Base-by-base conservation (phyloP, 139 green algal genomes). In the Chlamydomonas sphaeroides region DNA sequence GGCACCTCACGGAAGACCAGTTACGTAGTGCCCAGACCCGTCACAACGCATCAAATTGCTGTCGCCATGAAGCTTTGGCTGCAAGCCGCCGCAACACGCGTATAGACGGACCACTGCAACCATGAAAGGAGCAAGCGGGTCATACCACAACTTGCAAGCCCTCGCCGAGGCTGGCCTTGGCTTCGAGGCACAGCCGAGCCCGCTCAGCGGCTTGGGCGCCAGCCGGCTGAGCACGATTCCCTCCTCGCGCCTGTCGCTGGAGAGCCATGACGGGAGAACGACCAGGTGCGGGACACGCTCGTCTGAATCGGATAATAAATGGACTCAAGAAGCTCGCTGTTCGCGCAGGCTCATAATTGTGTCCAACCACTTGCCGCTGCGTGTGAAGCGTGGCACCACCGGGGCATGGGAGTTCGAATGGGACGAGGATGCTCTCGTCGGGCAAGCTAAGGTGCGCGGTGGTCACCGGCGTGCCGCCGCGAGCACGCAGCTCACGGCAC, bases 341-440 rank as follows among this genome's bases (percentile, higher is more conserved):
- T 17, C 1, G 1, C 53, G 86, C 91, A 97, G 96, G 80, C 66
- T 98, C 14, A 95, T 98, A 28, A 92, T 99, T 61, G 96, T 99
- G 5, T 92, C 92, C 36, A 98, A 98, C 87, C 92, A 98, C 74
- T 89, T 99, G 39, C 96, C 96, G 10, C 74, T 99, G 45, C 87
- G 89, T 1, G 85, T 89, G 0, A 94, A 91, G 68, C 83, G 79
- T 2, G 78, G 33, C 11, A 79, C 77, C 8, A 79, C 49, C 25
- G 89, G 80, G n/a, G n/a, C n/a, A 1, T 99, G 95, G 94, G 88
- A 90, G 53, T 99, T 99, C 82, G 94, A 97, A 72, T 96, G 93
- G 93, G 95, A 99, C 84, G 93, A 98, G 72, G 97, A 99, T 84
- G 94, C 97, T 14, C 89, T 99, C 32, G 91, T 98, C 26, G 89